phyloP scores from a whole-genome alignment of 2,329 filamentous ascomycete species.

The Sclerotinia borealis region DNA sequence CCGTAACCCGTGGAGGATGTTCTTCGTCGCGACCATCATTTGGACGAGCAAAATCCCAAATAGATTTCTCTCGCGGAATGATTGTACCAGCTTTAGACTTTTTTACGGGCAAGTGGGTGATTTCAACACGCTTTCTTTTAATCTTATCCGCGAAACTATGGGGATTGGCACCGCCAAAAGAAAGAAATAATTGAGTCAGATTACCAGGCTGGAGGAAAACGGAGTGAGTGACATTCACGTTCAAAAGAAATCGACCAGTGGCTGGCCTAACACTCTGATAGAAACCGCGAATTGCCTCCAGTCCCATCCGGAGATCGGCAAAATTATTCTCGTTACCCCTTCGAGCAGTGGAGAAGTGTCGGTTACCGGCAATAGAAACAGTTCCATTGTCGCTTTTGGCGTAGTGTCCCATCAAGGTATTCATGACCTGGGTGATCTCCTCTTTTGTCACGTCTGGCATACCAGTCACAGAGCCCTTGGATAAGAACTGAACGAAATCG shows the following conservation, averaged over 20 bases:
- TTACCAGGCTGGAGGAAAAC: constrained; percentile 49
- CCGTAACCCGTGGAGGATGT: constrained; percentile 34
- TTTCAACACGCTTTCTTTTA: constrained; percentile 36
- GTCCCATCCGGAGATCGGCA: constrained; percentile 41
- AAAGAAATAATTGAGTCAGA: constrained; percentile 36
- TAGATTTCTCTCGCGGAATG: constrained; percentile 39
- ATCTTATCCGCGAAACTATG: constrained; percentile 29
- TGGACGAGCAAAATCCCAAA: constrained; percentile 39
- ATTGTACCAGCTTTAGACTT: constrained; percentile 31
- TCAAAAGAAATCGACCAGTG: constrained; percentile 51
- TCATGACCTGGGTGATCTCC: constrained; percentile 51
- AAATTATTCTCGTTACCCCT: constrained; percentile 19
- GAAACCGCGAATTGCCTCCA: constrained; percentile 55
- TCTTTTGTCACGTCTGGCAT: constrained; percentile 33
- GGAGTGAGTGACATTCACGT: constrained; percentile 55
- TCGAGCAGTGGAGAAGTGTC: constrained; percentile 41
- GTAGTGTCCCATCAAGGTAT: constrained; percentile 51
- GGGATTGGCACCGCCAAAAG: too few relatives aligned
- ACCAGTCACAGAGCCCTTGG: constrained; percentile 13
- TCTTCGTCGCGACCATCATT: constrained; percentile 33
- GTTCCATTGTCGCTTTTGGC: constrained; percentile 33
- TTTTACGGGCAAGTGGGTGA: constrained; percentile 35
- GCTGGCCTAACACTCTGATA: constrained; percentile 55
- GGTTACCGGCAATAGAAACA: constrained; percentile 44
- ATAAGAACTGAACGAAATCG: constrained; percentile 21